phyloP scores from a whole-genome alignment of 2,329 filamentous ascomycete genomes.

The Cladobotryum mycophilum region DNA sequence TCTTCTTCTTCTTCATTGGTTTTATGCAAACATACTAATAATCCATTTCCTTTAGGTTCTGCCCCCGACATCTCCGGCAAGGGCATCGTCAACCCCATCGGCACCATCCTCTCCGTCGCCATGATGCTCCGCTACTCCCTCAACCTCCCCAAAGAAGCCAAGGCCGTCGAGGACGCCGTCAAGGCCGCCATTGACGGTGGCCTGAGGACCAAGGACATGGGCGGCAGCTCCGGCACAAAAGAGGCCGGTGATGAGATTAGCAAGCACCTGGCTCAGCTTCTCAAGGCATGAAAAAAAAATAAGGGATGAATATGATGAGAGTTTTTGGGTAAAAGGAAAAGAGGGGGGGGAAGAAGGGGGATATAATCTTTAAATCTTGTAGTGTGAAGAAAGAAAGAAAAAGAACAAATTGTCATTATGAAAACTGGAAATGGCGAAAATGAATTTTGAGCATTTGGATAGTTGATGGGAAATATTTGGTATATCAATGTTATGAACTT shows the following conservation, averaged over 20 bases:
- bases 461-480: no score
- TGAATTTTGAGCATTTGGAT: background rate
- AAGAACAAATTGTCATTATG: background rate
- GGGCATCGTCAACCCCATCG: constrained; percentile 86
- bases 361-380: background rate
- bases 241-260: constrained; percentile 76
- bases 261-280: constrained; percentile 60
- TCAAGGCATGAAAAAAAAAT: constrained; percentile 37
- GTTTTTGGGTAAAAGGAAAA: no score
- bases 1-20: background rate
- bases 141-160: constrained; percentile 68
- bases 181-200: constrained; percentile 72
- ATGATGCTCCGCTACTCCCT: constrained; percentile 97
- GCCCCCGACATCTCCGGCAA: constrained; percentile 91
- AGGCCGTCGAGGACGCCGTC: constrained; percentile 75
- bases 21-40: background rate
- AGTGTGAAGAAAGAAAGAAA: background rate
- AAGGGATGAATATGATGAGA: no score
- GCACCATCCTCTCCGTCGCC: constrained; percentile 82
- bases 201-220: constrained; percentile 76
- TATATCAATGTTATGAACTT: no score
- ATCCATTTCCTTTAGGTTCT: constrained; percentile 52
- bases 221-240: constrained; percentile 63
- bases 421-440: background rate
- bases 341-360: background rate